Base-by-base conservation (phyloP, 345 rosid genomes). In the Lenwebbia sp. region DNA sequence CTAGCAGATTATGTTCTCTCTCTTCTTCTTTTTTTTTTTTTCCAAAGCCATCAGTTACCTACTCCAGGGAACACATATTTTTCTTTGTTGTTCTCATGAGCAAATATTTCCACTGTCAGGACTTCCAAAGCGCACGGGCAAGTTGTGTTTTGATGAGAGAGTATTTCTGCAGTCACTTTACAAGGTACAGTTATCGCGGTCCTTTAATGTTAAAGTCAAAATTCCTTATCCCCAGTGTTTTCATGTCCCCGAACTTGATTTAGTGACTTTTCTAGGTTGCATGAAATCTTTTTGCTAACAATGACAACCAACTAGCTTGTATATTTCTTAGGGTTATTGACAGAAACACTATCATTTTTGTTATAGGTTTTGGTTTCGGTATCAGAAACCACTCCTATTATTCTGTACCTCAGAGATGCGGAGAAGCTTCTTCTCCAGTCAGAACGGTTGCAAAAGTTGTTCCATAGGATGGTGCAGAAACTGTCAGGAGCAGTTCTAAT, bases 401-500 rank as follows among this genome's bases (percentile, higher is more conserved):
- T 98, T 86, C 85, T 98, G 88, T 98, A 98, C 89, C 88, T 98
- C 37, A 92, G 98, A 89, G 98, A 98, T 65, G 91, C 90, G 52
- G 99, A 98, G 86, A 93, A 90, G 91, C 93, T 94, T 84, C 93
- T 94, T 86, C 94, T 94, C 85, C 97, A 94, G 83, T 98, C 98
- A 37, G 91, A 90, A 88, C 94, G 92, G 74, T 89, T 94, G 87
- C 92, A 93, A 91, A 92, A 90, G 86, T 86, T 94, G 91, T 93
- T 98, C 87, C 90, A 90, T 28, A 94, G 85, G 65, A 89, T 98
- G 75, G 89, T 95, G 88, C 93, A 89, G 87, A 98, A 92, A 88
- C 91, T 98, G 88, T 89, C 99, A 10, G 96, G 96, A 85, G 91
- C 95, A 25, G 94, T 96, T 51, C 85, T 98, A 88, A 87, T 96